These are phyloP conservation scores for Camellia oleifera DNA, from an alignment of 179 eudicot genomes.

Conservation along the genomic window DNA sequence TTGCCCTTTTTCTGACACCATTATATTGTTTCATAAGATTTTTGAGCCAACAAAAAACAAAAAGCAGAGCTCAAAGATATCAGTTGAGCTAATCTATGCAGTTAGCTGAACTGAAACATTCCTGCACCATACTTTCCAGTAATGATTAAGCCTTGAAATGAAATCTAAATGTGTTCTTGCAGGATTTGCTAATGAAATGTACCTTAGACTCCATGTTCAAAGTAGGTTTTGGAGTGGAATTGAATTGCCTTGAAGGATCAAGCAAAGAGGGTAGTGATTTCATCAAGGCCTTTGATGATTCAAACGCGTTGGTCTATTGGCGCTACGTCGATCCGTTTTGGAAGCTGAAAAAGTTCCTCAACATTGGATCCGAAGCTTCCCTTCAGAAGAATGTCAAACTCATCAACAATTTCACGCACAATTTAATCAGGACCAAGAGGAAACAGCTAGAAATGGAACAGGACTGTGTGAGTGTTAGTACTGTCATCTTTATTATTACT, in stretches of 20 bases:
- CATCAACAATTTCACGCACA: constrained; percentile 49
- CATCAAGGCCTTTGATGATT: constrained; percentile 51
- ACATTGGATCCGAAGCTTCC: constrained; percentile 54
- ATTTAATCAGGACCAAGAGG: constrained; percentile 43
- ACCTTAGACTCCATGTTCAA: constrained; percentile 61
- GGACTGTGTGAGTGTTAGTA: constrained; percentile 33
- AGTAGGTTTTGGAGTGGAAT: constrained; percentile 69
- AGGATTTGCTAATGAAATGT: constrained; percentile 66
- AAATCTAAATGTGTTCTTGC: constrained; percentile 11
- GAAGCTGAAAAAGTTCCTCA: constrained; percentile 55
- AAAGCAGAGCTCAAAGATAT: background rate
- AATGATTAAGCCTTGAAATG: background rate
- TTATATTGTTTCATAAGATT: background rate
- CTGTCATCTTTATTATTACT: background rate
- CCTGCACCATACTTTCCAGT: background rate
- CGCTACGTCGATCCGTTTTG: constrained; percentile 62
- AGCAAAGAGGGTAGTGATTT: constrained; percentile 30
- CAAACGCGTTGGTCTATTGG: constrained; percentile 46
- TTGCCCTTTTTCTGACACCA: no score
- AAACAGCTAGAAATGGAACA: constrained; percentile 29
- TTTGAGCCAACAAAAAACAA: background rate
- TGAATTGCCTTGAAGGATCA: constrained; percentile 41
- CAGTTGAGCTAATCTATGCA: background rate
- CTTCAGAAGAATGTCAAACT: constrained; percentile 48
- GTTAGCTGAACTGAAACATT: background rate